These are phyloP conservation scores for Hirsutella thompsonii DNA, from an alignment of 2,329 filamentous ascomycete species.

Conservation along the genomic window DNA sequence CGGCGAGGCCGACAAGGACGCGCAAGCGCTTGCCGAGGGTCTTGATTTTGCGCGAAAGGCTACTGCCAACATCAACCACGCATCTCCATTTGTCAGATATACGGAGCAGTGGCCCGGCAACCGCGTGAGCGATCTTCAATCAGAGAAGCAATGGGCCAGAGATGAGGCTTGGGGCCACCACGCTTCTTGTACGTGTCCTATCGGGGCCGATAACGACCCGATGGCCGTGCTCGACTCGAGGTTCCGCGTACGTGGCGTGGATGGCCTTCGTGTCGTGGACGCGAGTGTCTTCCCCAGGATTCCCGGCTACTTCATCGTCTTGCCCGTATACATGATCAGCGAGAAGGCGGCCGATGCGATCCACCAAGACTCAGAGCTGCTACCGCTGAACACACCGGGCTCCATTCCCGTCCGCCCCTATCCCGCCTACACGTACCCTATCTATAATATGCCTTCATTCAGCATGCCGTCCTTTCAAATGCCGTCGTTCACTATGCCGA, in stretches of 20 bases:
- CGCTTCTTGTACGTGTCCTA: slow-evolving; percentile 39
- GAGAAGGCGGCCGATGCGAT: slow-evolving; percentile 35
- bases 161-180: slow-evolving; percentile 44
- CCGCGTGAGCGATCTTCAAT: not conserved
- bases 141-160: slow-evolving; percentile 12
- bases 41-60: slow-evolving; percentile 34
- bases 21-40: slow-evolving; percentile 43
- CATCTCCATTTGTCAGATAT: slow-evolving; percentile 13
- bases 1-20: slow-evolving; percentile 30
- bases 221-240: slow-evolving; percentile 41
- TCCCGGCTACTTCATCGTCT: slow-evolving; percentile 32
- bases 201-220: slow-evolving; percentile 37
- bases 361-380: not conserved
- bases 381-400: not conserved
- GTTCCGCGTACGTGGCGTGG: slow-evolving; percentile 40
- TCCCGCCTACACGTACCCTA: no score
- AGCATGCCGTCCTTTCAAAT: no score
- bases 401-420: not conserved
- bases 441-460: no score
- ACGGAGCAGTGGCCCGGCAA: slow-evolving; percentile 18
- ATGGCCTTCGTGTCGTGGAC: slow-evolving; percentile 46
- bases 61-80: not conserved
- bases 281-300: slow-evolving; percentile 39
- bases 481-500: no score
- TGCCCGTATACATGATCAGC: slow-evolving; percentile 39